Evolutionary conservation across 2,329 filamentous ascomycete genomes (phyloP).

Genomic region (Pseudogymnoascus sp.): DNA sequence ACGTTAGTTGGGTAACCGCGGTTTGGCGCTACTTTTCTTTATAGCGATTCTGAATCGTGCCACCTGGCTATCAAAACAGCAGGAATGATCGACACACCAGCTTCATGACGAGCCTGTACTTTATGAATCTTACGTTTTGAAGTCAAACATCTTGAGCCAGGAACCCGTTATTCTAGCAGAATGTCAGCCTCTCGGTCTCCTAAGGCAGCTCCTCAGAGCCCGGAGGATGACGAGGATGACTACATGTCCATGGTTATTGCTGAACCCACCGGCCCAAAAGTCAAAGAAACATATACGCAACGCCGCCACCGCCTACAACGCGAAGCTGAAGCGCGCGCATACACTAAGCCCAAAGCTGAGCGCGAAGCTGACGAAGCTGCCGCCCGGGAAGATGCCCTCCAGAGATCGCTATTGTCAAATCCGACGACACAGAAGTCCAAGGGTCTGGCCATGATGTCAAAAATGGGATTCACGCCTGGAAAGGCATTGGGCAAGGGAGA

Average conservation of each 20-base stretch:
- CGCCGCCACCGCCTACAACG: slow-evolving; percentile 36
- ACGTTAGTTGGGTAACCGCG: background rate
- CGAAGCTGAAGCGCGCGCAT: slow-evolving; percentile 60
- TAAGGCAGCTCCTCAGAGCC: background rate
- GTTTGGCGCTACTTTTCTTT: background rate
- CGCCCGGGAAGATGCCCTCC: slow-evolving; percentile 67
- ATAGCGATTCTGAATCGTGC: background rate
- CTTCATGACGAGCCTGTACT: background rate
- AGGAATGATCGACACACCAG: background rate
- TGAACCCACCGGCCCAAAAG: slow-evolving; percentile 44
- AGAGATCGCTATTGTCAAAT: slow-evolving; percentile 60
- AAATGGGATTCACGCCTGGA: slow-evolving; percentile 80
- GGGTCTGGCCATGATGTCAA: slow-evolving; percentile 92
- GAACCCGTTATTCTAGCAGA: background rate
- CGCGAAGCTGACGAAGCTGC: slow-evolving; percentile 64
- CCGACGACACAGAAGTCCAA: slow-evolving; percentile 59
- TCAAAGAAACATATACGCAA: slow-evolving; percentile 57
- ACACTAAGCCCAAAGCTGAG: slow-evolving; percentile 74
- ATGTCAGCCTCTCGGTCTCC: background rate
- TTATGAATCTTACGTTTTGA: background rate
- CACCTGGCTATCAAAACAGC: background rate
- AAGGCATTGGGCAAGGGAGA: slow-evolving; percentile 62
- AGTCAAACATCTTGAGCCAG: background rate
- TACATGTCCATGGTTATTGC: slow-evolving; percentile 95
- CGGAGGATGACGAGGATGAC: slow-evolving; percentile 64